Evolutionary conservation across 2,329 filamentous ascomycete species (phyloP).

Genomic region (Dothidotthia symphoricarpi): DNA sequence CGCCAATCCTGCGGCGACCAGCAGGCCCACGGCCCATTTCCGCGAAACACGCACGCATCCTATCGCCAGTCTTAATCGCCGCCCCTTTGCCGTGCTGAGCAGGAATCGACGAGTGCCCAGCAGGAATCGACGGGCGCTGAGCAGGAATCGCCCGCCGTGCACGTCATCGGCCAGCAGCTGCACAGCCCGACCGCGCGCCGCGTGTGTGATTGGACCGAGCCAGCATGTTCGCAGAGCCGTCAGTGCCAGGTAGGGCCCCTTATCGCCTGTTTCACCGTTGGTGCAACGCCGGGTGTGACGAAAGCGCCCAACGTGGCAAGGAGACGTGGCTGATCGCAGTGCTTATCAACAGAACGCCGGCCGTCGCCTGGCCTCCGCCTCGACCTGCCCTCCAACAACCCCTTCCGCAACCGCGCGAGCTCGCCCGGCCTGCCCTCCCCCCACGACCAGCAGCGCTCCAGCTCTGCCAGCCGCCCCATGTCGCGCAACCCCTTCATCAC

Average conservation of each 20-base stretch:
- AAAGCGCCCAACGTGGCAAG: constrained; percentile 12
- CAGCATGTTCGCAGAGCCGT: constrained; percentile 44
- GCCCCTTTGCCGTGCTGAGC: constrained; percentile 16
- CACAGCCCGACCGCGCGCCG: constrained; percentile 23
- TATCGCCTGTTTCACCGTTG: constrained; percentile 39
- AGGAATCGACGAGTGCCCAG: too few species aligned
- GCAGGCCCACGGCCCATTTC: constrained; percentile 17
- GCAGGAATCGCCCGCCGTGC: too few species aligned
- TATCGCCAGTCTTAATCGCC: constrained; percentile 33
- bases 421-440: constrained; percentile 51
- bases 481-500: constrained; percentile 78
- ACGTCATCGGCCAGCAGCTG: constrained; percentile 24
- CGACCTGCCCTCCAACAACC: constrained; percentile 73
- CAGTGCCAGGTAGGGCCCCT: constrained; percentile 43
- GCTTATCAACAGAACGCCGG: constrained; percentile 43
- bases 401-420: constrained; percentile 70
- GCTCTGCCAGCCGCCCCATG: constrained; percentile 62
- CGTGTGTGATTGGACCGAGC: constrained; percentile 35
- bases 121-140: too few species aligned
- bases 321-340: constrained; percentile 25
- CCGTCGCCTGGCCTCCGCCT: constrained; percentile 59
- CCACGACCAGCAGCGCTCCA: constrained; percentile 44
- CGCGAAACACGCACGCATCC: constrained; percentile 28
- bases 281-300: constrained; percentile 26
- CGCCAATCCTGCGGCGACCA: constrained; percentile 12